Conservation (phyloP, 179 eudicot genomes). For the Beta macrorhiza region DNA sequence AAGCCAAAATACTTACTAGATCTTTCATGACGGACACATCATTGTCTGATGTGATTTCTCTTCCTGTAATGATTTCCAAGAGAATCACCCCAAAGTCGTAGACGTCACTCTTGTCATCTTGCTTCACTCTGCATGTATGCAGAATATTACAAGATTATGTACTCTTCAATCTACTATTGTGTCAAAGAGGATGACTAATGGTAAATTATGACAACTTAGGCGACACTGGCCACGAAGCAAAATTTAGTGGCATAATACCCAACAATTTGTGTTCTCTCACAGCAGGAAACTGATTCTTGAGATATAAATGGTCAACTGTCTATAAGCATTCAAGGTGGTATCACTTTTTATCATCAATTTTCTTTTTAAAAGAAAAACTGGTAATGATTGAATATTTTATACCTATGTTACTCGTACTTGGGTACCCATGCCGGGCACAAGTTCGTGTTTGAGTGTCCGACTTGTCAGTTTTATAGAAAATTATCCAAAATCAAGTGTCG, state of each 20-base stretch:
- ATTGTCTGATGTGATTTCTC: slow-evolving; percentile 33
- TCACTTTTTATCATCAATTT: background rate
- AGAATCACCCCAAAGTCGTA: slow-evolving; percentile 48
- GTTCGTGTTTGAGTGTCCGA: too few relatives aligned
- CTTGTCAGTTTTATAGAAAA: too few relatives aligned
- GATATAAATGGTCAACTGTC: background rate
- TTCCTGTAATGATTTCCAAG: slow-evolving; percentile 40
- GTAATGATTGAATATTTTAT: too few relatives aligned
- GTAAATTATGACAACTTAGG: background rate
- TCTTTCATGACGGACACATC: slow-evolving; percentile 37
- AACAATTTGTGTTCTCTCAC: background rate
- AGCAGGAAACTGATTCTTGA: background rate
- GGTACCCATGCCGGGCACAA: too few relatives aligned
- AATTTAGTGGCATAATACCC: background rate
- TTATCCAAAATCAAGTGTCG: too few relatives aligned
- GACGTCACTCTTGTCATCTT: slow-evolving; percentile 38
- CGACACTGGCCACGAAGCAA: background rate
- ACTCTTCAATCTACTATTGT: background rate
- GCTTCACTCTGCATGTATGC: slow-evolving; percentile 29
- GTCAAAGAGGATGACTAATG: background rate
- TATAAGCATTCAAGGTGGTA: background rate
- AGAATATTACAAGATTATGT: background rate
- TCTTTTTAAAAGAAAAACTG: background rate
- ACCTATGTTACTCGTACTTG: too few relatives aligned
- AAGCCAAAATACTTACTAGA: slow-evolving; percentile 30